Conservation (phyloP, 148 eudicot species). For the Chenopodium quinoa region DNA sequence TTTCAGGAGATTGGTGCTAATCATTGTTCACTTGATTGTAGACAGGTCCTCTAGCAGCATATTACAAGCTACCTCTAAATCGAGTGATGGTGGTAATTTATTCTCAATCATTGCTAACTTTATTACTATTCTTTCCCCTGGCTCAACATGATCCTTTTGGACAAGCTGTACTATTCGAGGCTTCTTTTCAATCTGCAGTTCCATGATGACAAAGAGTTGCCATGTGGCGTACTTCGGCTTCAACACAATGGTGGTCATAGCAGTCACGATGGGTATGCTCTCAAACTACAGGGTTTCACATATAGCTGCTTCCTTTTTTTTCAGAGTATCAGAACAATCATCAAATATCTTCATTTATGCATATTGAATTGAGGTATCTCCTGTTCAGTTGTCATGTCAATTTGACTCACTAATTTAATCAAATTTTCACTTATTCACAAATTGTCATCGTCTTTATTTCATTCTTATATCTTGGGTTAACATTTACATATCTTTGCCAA, state of each 20-base stretch:
- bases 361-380: neutral
- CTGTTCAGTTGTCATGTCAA: neutral
- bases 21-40: conserved; percentile 33
- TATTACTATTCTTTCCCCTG: neutral
- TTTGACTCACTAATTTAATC: neutral
- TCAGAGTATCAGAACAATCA: neutral
- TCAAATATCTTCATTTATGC: neutral
- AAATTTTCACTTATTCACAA: neutral
- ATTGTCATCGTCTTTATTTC: neutral
- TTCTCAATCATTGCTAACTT: neutral
- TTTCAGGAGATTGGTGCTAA: too few relatives aligned
- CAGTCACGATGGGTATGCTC: conserved; percentile 82
- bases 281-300: neutral
- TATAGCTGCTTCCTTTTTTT: neutral
- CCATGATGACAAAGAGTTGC: conserved; percentile 89
- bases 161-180: conserved; percentile 1
- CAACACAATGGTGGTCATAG: conserved; percentile 72
- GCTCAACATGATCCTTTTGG: neutral
- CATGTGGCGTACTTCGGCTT: conserved; percentile 86
- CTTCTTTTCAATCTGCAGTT: conserved; percentile 40
- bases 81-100: conserved; percentile 74
- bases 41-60: conserved; percentile 92
- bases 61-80: conserved; percentile 82
- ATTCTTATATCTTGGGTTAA: neutral
- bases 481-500: neutral